phyloP scores from a whole-genome alignment of 441 rosid genomes.

The Adansonia madagascariensis region DNA sequence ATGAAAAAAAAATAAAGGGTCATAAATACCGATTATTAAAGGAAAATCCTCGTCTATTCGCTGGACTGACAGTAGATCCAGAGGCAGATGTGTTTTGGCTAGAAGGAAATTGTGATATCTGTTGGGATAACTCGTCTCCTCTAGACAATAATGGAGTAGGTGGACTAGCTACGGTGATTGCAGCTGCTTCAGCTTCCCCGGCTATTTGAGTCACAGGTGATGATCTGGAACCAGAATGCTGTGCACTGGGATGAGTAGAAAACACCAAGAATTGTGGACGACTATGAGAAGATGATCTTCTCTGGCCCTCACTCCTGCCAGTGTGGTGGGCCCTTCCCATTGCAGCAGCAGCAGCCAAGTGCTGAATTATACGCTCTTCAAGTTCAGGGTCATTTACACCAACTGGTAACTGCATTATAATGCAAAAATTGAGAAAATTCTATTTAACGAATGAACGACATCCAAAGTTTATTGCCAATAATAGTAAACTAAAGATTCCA shows the following conservation, averaged over 20 bases:
- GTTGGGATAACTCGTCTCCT: constrained; percentile 12
- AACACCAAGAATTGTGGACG: constrained; percentile 47
- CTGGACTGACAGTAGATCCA: constrained; percentile 32
- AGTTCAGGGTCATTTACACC: constrained; percentile 10
- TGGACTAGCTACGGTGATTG: constrained; percentile 33
- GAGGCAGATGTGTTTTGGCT: constrained; percentile 38
- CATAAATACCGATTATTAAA: constrained; percentile 42
- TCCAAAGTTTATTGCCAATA: neutral
- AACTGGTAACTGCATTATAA: constrained; percentile 4
- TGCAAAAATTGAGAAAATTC: neutral
- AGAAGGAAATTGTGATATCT: constrained; percentile 29
- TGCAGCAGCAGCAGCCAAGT: constrained; percentile 55
- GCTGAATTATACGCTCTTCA: constrained; percentile 6
- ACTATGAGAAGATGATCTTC: constrained; percentile 44
- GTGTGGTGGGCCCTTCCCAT: constrained; percentile 48
- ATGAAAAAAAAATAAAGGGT: constrained; percentile 1
- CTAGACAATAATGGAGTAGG: constrained; percentile 34
- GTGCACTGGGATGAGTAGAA: constrained; percentile 42
- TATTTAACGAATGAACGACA: neutral
- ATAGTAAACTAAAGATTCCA: neutral
- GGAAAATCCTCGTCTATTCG: neutral
- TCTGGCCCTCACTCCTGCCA: constrained; percentile 46
- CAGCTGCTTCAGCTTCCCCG: constrained; percentile 38
- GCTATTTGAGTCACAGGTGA: constrained; percentile 29
- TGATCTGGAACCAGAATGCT: constrained; percentile 41